These are phyloP conservation scores for Aspergillus wentii DNA, from an alignment of 495 filamentous ascomycete species.

Conservation along the genomic window DNA sequence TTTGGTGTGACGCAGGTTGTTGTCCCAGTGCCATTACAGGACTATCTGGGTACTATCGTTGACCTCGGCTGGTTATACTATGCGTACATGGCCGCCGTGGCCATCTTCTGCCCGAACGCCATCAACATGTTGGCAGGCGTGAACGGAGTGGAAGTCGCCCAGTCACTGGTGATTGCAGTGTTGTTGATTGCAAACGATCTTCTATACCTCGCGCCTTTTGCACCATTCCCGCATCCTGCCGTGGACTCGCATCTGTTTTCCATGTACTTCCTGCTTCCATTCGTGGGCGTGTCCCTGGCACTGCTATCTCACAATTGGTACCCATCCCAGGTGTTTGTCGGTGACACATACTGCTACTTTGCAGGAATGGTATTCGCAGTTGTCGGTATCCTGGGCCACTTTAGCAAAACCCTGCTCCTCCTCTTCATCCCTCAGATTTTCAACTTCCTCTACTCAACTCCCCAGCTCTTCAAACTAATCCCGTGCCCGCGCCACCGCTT, in stretches of 20 bases:
- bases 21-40: constrained; percentile 75
- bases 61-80: constrained; percentile 92
- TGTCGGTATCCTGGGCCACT: constrained; percentile 93
- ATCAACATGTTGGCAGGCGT: constrained; percentile 99
- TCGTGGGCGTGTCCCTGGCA: constrained; percentile 85
- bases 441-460: constrained; percentile 91
- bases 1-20: constrained; percentile 96
- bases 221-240: constrained; percentile 82
- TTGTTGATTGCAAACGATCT: constrained; percentile 87
- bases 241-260: constrained; percentile 95
- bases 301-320: constrained; percentile 94
- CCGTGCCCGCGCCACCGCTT: constrained; percentile 90
- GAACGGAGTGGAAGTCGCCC: constrained; percentile 94
- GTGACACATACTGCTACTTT: constrained; percentile 99
- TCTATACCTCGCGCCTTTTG: constrained; percentile 57
- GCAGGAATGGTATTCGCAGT: constrained; percentile 98
- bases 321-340: constrained; percentile 90
- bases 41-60: constrained; percentile 74
- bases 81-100: constrained; percentile 87
- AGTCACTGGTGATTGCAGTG: constrained; percentile 85
- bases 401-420: constrained; percentile 92
- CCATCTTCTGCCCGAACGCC: constrained; percentile 95
- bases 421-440: constrained; percentile 91
- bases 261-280: constrained; percentile 88
- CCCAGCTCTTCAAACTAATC: constrained; percentile 84